phyloP scores from a whole-genome alignment of 1,284 basidiomycete genomes.

The Sanghuangporus sanghuang region DNA sequence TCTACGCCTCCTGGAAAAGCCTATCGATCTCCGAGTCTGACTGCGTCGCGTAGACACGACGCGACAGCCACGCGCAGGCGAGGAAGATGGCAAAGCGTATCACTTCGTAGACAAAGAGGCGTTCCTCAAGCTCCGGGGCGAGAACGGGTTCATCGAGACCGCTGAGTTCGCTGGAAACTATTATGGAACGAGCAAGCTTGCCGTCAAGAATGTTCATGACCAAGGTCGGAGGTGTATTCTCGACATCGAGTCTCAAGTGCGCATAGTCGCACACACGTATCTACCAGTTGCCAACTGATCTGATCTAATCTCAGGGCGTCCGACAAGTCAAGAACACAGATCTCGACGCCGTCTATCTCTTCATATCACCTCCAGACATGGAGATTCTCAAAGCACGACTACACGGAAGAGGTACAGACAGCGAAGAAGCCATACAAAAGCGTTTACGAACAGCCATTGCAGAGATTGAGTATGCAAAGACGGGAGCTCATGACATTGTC shows the following conservation, averaged over 20 bases:
- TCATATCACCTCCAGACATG: constrained; percentile 88
- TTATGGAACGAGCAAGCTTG: constrained; percentile 88
- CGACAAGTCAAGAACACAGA: constrained; percentile 79
- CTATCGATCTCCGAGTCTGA: too few species aligned
- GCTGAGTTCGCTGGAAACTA: constrained; percentile 88
- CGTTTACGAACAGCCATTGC: constrained; percentile 77
- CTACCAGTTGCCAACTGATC: not conserved
- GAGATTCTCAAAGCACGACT: constrained; percentile 64
- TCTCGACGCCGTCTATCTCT: constrained; percentile 86
- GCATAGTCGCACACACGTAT: constrained; percentile 15
- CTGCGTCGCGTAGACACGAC: constrained; percentile 73
- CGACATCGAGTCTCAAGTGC: constrained; percentile 94
- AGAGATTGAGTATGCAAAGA: constrained; percentile 86
- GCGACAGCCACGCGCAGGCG: constrained; percentile 78
- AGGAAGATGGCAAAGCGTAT: constrained; percentile 78
- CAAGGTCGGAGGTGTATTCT: constrained; percentile 80
- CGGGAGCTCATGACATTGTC: constrained; percentile 75
- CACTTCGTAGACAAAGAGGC: constrained; percentile 60
- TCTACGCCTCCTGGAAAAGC: not conserved
- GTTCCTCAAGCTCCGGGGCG: constrained; percentile 59
- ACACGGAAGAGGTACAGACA: constrained; percentile 81
- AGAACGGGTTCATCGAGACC: constrained; percentile 70
- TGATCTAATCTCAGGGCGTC: constrained; percentile 61
- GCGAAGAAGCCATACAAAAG: constrained; percentile 66
- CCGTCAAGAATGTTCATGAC: constrained; percentile 49